These are phyloP conservation scores for Pseudonitzschia pungens DNA, from an alignment of 108 stramenopile species.

Conservation along the genomic window DNA sequence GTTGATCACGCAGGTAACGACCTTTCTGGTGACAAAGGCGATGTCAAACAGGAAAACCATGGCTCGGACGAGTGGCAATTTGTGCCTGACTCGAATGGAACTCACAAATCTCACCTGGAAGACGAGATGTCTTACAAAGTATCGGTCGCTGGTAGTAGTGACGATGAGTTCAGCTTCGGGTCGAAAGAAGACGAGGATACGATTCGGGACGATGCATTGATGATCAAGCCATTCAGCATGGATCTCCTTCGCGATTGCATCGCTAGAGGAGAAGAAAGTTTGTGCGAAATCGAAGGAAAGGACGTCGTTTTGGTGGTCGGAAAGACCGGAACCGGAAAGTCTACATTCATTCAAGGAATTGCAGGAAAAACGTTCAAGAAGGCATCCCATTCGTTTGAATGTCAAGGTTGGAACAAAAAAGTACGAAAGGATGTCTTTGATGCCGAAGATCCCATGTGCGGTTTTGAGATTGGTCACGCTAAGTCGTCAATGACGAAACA, in stretches of 20 bases:
- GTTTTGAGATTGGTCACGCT: slow-evolving; percentile 59
- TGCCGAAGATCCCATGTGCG: slow-evolving; percentile 41
- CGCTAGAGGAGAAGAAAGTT: slow-evolving; percentile 33
- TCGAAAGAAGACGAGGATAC: not conserved
- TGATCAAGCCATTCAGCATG: slow-evolving; percentile 38
- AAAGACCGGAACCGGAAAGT: slow-evolving; percentile 55
- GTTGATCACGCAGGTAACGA: not conserved
- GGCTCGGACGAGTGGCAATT: not conserved
- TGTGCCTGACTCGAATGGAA: too few species aligned
- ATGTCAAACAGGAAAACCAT: not conserved
- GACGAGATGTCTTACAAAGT: not conserved
- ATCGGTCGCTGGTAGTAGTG: not conserved
- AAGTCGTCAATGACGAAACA: slow-evolving; percentile 50
- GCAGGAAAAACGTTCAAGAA: slow-evolving; percentile 51
- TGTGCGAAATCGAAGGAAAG: slow-evolving; percentile 43
- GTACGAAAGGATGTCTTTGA: slow-evolving; percentile 47
- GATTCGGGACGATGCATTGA: too few species aligned
- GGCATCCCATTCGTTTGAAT: slow-evolving; percentile 4
- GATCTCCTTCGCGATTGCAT: slow-evolving; percentile 42
- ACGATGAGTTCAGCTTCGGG: not conserved
- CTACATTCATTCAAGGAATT: slow-evolving; percentile 56
- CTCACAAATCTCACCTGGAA: too few species aligned
- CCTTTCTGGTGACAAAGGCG: not conserved
- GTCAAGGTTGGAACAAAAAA: not conserved
- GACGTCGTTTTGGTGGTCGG: slow-evolving; percentile 48